Evolutionary conservation across 768 basidiomycete species (phyloP).

Genomic region (Leucocoprinus birnbaumii): DNA sequence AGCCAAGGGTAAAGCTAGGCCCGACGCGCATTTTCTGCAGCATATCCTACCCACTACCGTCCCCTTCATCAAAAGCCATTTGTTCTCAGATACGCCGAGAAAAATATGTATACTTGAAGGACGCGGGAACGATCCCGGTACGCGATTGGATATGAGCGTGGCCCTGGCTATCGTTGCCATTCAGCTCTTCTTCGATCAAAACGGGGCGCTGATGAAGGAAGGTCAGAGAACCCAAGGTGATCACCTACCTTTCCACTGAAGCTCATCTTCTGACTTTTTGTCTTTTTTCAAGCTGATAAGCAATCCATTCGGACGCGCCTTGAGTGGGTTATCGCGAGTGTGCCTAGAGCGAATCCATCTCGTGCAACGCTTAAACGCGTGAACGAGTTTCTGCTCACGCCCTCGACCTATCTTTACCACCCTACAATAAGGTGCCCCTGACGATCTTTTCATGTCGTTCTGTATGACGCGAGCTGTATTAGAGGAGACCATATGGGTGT

Average conservation of each 20-base stretch:
- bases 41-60: conserved; percentile 13
- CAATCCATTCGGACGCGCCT: conserved; percentile 65
- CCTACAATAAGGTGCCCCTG: background rate
- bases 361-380: conserved; percentile 61
- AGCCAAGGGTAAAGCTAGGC: conserved; percentile 8
- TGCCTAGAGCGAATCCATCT: conserved; percentile 79
- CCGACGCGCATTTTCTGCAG: conserved; percentile 12
- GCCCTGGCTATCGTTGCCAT: conserved; percentile 62
- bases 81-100: conserved; percentile 36
- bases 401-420: background rate
- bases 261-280: background rate
- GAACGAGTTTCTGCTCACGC: conserved; percentile 29
- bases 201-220: conserved; percentile 31
- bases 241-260: background rate
- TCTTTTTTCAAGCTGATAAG: conserved; percentile 28
- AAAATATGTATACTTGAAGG: conserved; percentile 43
- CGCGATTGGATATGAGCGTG: conserved; percentile 60
- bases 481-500: too few relatives aligned
- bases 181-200: conserved; percentile 54
- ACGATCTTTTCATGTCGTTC: too few relatives aligned
- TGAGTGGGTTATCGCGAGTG: conserved; percentile 82
- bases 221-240: background rate
- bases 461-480: too few relatives aligned
- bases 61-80: conserved; percentile 37
- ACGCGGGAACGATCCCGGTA: conserved; percentile 12